Evolutionary conservation across 1,139 yeast genomes (phyloP).

Genomic region (Diutina neorugosa): DNA sequence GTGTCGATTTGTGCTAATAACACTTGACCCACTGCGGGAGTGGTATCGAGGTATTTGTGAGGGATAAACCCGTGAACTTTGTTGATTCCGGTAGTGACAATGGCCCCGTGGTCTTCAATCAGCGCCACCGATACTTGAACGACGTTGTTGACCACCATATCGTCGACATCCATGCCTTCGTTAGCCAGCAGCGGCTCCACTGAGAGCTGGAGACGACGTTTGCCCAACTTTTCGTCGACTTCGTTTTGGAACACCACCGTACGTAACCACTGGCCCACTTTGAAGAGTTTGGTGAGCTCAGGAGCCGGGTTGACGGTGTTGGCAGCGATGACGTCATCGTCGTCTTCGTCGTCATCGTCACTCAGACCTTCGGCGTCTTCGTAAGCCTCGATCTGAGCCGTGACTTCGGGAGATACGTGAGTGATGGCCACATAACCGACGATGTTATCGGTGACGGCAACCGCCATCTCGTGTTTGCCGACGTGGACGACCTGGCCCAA

Average conservation of each 20-base stretch:
- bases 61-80: conserved; percentile 61
- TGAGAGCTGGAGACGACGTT: conserved; percentile 57
- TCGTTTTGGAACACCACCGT: conserved; percentile 43
- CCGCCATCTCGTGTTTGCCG: conserved; percentile 47
- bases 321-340: conserved; percentile 19
- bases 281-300: conserved; percentile 53
- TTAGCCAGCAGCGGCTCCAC: conserved; percentile 71
- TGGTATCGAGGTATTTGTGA: conserved; percentile 41
- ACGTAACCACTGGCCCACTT: conserved; percentile 76
- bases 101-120: conserved; percentile 84
- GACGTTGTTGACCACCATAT: conserved; percentile 46
- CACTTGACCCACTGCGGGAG: conserved; percentile 4
- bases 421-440: conserved; percentile 74
- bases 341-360: conserved; percentile 29
- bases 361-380: conserved; percentile 13
- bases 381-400: conserved; percentile 41
- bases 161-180: conserved; percentile 47
- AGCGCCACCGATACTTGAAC: conserved; percentile 71
- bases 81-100: conserved; percentile 56
- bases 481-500: conserved; percentile 65
- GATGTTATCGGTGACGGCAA: conserved; percentile 75
- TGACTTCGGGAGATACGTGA: conserved; percentile 53
- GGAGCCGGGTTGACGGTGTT: conserved; percentile 12
- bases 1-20: background rate
- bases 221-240: conserved; percentile 9